Base-by-base conservation (phyloP, 2,329 filamentous ascomycete genomes). In the Fusarium mundagurra region DNA sequence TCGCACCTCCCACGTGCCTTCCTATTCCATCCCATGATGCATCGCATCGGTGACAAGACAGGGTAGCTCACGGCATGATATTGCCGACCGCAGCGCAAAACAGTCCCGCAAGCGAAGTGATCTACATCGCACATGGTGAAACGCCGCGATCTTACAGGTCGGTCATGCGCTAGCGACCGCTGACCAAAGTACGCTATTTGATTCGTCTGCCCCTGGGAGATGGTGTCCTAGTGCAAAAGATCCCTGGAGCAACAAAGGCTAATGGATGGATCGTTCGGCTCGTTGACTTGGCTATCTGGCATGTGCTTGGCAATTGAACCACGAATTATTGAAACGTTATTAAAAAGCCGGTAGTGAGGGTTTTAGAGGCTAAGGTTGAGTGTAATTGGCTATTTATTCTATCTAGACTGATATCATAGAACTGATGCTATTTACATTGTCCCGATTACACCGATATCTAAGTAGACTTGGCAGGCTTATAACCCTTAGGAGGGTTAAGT, bases 401-500 rank as follows among this genome's bases (percentile, higher is more conserved):
- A 38, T 31, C 33, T 51, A 38, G 33, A 29, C 18, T 48, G 12
- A n/a, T n/a, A 31, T n/a, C 12, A 6, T 43, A 22, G 51, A 45
- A 24, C 4, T 22, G 14, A 18, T 36, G 17, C 31, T 62, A 50
- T 50, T 39, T 51, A 44, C 29, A 13, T 13, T 29, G 11, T 54
- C 27, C 17, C 6, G 5, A 33, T 41, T 31, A 38, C 36, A 22
- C 27, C 18, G 9, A 27, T 11, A 6, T 73, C 24, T 66, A 61
- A 34, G 67, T 72, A 20, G 61, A 67, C 64, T 75, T 71, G 18
- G 53, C 48, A 36, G 80, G 76, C 48, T 73, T 70, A 64, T 84
- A 87, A 1, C 82, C 84, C 62, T 77, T 55, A 9, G 86, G 86
- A 41, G 85, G 85, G 69, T 84, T 80, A 18, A 83, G 75, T 6